Evolutionary conservation across 495 filamentous ascomycete genomes (phyloP).

Genomic region (Aspergillus saccharolyticus): DNA sequence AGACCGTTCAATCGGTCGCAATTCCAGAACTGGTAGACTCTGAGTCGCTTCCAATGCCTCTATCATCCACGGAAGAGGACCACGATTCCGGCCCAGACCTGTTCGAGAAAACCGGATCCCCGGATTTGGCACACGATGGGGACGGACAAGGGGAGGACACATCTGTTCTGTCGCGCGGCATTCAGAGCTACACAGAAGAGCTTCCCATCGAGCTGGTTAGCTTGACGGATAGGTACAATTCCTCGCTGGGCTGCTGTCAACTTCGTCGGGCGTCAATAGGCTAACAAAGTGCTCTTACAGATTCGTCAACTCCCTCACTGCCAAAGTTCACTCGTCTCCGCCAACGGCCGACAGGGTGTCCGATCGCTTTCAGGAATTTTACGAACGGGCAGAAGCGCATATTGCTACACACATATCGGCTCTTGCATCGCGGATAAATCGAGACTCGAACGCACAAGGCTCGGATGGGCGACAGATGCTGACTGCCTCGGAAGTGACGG

Average conservation of each 20-base stretch:
- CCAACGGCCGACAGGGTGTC: conserved; percentile 80
- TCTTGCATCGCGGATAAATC: conserved; percentile 67
- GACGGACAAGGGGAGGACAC: conserved; percentile 35
- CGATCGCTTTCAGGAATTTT: conserved; percentile 91
- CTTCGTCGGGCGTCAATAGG: neutral
- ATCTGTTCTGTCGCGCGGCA: conserved; percentile 42
- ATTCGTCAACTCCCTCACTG: conserved; percentile 86
- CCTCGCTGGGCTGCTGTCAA: neutral
- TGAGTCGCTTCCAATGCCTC: conserved; percentile 21
- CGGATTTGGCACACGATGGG: conserved; percentile 50
- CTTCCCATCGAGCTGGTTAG: conserved; percentile 89
- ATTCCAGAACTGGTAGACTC: conserved; percentile 38
- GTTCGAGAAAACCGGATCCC: conserved; percentile 44
- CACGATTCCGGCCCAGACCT: conserved; percentile 37
- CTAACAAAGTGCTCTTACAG: conserved; percentile 34
- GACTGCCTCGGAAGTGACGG: conserved; percentile 75
- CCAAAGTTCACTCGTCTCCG: conserved; percentile 79
- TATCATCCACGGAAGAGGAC: conserved; percentile 26
- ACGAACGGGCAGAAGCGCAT: conserved; percentile 72
- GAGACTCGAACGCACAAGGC: conserved; percentile 34
- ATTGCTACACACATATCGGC: conserved; percentile 84
- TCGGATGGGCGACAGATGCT: conserved; percentile 78
- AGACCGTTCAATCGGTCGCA: conserved; percentile 54
- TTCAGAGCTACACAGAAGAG: conserved; percentile 67
- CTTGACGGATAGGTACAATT: conserved; percentile 72